Percentiles rank a stretch among this genome's conserved stretches.
Conservation (phyloP, 73 alveolate genomes). For the Paramecium pentaurelia region DNA sequence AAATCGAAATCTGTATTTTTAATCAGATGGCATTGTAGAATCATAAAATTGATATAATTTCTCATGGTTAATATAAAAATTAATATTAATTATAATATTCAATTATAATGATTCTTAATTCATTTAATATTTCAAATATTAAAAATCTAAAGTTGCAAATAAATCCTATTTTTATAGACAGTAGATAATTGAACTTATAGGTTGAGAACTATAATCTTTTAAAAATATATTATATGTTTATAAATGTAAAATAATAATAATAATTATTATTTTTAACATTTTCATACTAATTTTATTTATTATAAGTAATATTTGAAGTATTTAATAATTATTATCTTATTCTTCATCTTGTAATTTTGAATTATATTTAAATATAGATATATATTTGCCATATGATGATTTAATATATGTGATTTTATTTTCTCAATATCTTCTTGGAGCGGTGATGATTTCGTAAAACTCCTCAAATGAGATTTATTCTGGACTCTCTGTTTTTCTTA, state of each 20-base stretch:
- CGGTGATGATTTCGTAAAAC: conserved; percentile 31
- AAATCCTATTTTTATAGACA: neutral
- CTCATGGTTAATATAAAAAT: neutral
- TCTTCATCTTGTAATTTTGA: neutral
- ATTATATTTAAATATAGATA: neutral
- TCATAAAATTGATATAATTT: neutral
- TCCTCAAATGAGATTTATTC: conserved; percentile 26
- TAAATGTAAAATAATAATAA: no score
- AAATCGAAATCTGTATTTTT: neutral
- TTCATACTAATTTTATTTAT: neutral
- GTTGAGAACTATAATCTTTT: no score
- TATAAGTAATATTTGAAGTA: neutral
- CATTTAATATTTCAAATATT: neutral
- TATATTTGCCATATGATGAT: neutral
- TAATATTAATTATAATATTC: neutral
- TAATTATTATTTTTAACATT: neutral
- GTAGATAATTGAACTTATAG: no score
- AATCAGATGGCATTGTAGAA: neutral
- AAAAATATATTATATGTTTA: no score
- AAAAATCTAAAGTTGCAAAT: neutral
- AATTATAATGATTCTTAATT: neutral
- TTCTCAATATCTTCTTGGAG: conserved; percentile 48
- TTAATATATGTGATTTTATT: neutral
- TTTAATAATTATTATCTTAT: neutral
- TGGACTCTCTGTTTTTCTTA: conserved; percentile 35